Conservation (phyloP, 2,329 filamentous ascomycete species). For the Coniochaeta hoffmannii region DNA sequence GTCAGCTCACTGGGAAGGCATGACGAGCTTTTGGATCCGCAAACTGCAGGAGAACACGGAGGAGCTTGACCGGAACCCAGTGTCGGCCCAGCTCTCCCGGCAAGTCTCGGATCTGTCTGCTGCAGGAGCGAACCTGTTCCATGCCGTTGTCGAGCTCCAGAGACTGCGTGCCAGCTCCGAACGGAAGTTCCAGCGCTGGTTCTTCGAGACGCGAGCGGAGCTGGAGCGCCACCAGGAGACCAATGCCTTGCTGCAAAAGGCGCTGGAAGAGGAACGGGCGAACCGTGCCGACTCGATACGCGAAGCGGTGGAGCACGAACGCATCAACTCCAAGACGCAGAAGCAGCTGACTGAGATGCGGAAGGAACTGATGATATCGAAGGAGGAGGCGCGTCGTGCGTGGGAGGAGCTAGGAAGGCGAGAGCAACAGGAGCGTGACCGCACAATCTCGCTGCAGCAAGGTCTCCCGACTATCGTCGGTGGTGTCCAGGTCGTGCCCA, state of each 20-base stretch:
- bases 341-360: constrained; percentile 84
- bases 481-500: constrained; percentile 91
- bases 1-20: constrained; percentile 95
- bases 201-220: constrained; percentile 87
- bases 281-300: constrained; percentile 60
- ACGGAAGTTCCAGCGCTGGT: constrained; percentile 97
- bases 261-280: constrained; percentile 67
- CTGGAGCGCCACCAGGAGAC: constrained; percentile 79
- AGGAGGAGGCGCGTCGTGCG: constrained; percentile 87
- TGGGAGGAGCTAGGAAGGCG: constrained; percentile 95
- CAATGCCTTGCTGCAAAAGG: constrained; percentile 69
- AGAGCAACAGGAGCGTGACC: constrained; percentile 87
- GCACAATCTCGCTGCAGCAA: constrained; percentile 75
- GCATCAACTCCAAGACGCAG: constrained; percentile 62
- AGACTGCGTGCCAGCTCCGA: constrained; percentile 90
- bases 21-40: constrained; percentile 96
- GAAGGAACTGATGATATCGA: constrained; percentile 87
- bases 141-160: constrained; percentile 94
- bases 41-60: constrained; percentile 85
- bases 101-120: constrained; percentile 97
- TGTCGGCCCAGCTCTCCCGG: constrained; percentile 81
- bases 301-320: constrained; percentile 58
- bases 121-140: constrained; percentile 92
- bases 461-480: constrained; percentile 85
- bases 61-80: constrained; percentile 72